Conservation (phyloP, 2,329 filamentous ascomycete genomes). For the Diaporthe vexans region DNA sequence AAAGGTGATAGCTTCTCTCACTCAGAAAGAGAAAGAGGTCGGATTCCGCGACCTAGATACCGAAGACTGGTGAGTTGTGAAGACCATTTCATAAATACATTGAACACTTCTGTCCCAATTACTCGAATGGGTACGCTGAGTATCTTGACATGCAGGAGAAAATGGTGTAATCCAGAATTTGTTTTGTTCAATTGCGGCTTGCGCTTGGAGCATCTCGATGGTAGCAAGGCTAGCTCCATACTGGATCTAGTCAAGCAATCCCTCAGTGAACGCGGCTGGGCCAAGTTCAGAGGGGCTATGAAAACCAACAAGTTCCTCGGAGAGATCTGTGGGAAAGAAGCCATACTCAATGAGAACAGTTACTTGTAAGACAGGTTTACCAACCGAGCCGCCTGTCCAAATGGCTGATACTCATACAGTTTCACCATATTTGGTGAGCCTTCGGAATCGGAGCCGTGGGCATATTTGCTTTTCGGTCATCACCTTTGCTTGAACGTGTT, state of each 20-base stretch:
- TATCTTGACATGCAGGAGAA: background rate
- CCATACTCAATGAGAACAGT: slow-evolving; percentile 14
- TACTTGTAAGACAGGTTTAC: background rate
- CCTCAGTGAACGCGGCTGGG: slow-evolving; percentile 5
- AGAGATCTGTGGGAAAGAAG: background rate
- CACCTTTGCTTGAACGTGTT: slow-evolving; percentile 82
- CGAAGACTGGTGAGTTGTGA: background rate
- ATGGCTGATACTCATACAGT: slow-evolving; percentile 59
- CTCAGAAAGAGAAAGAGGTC: background rate
- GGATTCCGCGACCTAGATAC: background rate
- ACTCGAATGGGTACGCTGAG: no score
- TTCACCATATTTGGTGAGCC: slow-evolving; percentile 78
- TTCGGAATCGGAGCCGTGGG: slow-evolving; percentile 73
- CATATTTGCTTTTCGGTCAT: slow-evolving; percentile 82
- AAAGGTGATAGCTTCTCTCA: background rate
- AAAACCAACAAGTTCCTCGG: slow-evolving; percentile 12
- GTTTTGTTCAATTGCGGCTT: slow-evolving; percentile 5
- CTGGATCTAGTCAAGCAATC: background rate
- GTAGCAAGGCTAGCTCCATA: background rate
- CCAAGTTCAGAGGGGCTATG: slow-evolving; percentile 14
- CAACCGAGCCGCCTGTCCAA: background rate
- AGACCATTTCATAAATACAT: no score
- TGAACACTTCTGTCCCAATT: no score
- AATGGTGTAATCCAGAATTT: slow-evolving; percentile 26
- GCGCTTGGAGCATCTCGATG: slow-evolving; percentile 7